A percentile compares a stretch with the other conserved stretches of the same genome.
These are phyloP conservation scores for Boletus pseudo-olivaceus DNA, from an alignment of 768 basidiomycete species.

Conservation along the genomic window DNA sequence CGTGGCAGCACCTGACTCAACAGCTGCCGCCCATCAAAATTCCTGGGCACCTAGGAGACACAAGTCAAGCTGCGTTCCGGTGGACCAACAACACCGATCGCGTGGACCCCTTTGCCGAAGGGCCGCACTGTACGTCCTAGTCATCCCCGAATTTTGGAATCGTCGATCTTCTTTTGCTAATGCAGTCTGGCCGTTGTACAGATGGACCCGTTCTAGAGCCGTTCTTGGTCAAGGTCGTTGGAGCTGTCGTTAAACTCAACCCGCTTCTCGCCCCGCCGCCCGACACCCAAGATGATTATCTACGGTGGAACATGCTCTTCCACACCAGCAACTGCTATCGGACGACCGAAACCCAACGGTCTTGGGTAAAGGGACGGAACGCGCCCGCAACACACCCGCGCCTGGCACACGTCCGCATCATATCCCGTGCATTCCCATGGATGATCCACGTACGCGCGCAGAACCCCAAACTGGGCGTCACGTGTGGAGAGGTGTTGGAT, in stretches of 20 bases:
- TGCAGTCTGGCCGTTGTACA: slow-evolving; percentile 22
- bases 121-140: slow-evolving; percentile 38
- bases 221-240: slow-evolving; percentile 48
- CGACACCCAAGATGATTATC: slow-evolving; percentile 42
- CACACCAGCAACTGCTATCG: slow-evolving; percentile 56
- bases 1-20: slow-evolving; percentile 29
- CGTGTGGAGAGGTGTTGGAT: slow-evolving; percentile 65
- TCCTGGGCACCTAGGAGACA: slow-evolving; percentile 22
- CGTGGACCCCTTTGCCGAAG: slow-evolving; percentile 38
- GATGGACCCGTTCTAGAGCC: slow-evolving; percentile 73
- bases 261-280: slow-evolving; percentile 54
- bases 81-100: slow-evolving; percentile 31
- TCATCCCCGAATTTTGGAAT: neutral
- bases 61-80: slow-evolving; percentile 26
- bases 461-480: slow-evolving; percentile 50
- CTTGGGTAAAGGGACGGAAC: slow-evolving; percentile 64
- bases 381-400: slow-evolving; percentile 68
- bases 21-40: slow-evolving; percentile 23
- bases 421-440: slow-evolving; percentile 57
- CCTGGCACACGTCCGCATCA: slow-evolving; percentile 45
- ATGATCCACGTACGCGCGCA: slow-evolving; percentile 46
- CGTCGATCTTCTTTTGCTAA: slow-evolving; percentile 10
- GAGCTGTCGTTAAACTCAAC: slow-evolving; percentile 50
- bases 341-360: slow-evolving; percentile 56
- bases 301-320: slow-evolving; percentile 78